Evolutionary conservation across 305 asterid species (phyloP).

Genomic region (Withania somnifera): DNA sequence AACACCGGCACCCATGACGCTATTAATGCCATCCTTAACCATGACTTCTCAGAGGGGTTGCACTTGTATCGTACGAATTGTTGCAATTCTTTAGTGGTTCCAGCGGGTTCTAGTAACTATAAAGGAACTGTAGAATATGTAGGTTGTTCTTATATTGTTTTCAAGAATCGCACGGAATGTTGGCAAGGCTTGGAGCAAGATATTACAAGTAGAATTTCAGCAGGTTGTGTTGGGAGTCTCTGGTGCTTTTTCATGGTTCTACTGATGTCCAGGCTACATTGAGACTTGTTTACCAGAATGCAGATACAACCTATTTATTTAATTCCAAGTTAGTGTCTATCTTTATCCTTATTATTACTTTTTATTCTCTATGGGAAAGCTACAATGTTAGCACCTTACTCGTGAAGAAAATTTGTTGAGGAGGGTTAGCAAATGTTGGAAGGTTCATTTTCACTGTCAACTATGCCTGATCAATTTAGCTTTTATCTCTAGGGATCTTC

Average conservation of each 20-base stretch:
- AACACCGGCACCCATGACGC: constrained; percentile 9
- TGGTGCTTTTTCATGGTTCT: constrained; percentile 29
- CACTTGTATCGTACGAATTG: constrained; percentile 54
- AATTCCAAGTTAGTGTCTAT: constrained; percentile 44
- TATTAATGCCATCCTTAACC: constrained; percentile 46
- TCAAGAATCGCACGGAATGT: constrained; percentile 49
- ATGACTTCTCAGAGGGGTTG: constrained; percentile 61
- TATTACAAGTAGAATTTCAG: constrained; percentile 46
- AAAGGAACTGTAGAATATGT: constrained; percentile 10
- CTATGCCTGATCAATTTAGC: constrained; percentile 37
- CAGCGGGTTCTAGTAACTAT: constrained; percentile 29
- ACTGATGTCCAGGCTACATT: constrained; percentile 53
- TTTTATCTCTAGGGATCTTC: constrained; percentile 85
- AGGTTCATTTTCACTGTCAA: constrained; percentile 52
- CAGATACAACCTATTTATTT: constrained; percentile 35
- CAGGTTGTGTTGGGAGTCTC: constrained; percentile 52
- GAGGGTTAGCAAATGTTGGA: constrained; percentile 56
- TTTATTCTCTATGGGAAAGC: not conserved
- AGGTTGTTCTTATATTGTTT: constrained; percentile 27
- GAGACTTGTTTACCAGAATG: constrained; percentile 47
- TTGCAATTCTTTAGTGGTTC: constrained; percentile 42
- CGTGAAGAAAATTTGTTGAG: constrained; percentile 40
- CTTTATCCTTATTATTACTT: not conserved
- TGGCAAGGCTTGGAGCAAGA: constrained; percentile 98
- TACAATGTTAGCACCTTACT: constrained; percentile 8